These are phyloP conservation scores for Schwanniomyces polymorphus DNA, from an alignment of 805 yeast genomes.

Conservation along the genomic window DNA sequence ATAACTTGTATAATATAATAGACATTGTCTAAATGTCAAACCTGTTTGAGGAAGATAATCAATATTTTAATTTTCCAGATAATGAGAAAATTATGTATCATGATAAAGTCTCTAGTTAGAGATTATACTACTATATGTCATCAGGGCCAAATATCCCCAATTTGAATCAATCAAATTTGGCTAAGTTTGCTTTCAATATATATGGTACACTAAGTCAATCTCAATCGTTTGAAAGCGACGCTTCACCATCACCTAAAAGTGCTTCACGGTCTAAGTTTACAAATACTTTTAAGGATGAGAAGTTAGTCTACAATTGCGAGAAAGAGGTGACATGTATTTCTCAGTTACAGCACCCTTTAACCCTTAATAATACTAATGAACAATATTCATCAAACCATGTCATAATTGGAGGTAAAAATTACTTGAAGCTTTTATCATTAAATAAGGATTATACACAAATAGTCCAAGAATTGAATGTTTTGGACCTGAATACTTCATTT, in stretches of 20 bases:
- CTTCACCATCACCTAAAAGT: slow-evolving; percentile 15
- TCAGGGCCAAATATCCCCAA: slow-evolving; percentile 1
- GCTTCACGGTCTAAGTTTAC: slow-evolving; percentile 5
- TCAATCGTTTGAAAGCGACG: slow-evolving; percentile 6
- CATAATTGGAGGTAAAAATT: slow-evolving; percentile 43
- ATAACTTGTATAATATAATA: slow-evolving; percentile 10
- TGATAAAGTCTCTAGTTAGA: background rate
- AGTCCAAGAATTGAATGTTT: slow-evolving; percentile 32
- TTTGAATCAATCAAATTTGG: slow-evolving; percentile 23
- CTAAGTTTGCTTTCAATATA: slow-evolving; percentile 60
- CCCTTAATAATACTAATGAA: slow-evolving; percentile 2
- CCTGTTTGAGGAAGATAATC: background rate
- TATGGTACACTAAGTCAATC: slow-evolving; percentile 41
- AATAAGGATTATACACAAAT: slow-evolving; percentile 30
- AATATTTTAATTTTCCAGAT: background rate
- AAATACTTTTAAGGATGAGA: slow-evolving; percentile 6
- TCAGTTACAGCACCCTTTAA: slow-evolving; percentile 15
- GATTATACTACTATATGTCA: slow-evolving; percentile 1
- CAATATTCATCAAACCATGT: slow-evolving; percentile 27
- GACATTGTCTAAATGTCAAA: background rate
- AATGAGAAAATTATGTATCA: background rate
- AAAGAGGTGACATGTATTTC: slow-evolving; percentile 24
- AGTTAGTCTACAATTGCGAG: slow-evolving; percentile 23
- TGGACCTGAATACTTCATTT: slow-evolving; percentile 20
- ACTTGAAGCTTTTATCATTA: slow-evolving; percentile 32